phyloP scores from a whole-genome alignment of 2,329 filamentous ascomycete species.

The Monosporascus cannonballus region DNA sequence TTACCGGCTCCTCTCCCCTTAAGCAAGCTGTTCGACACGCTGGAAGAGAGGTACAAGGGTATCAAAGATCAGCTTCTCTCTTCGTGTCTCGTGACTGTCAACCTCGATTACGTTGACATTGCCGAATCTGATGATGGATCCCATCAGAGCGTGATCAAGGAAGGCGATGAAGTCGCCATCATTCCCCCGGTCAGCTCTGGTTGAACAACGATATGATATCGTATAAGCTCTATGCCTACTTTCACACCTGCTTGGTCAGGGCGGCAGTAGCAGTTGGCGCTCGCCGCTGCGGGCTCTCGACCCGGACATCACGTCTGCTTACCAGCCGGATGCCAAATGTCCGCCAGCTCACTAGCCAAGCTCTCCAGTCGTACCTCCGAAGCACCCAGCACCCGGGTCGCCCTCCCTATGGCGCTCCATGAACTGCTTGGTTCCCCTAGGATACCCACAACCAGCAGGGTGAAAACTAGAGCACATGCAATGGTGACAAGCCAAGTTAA shows the following conservation, averaged over 20 bases:
- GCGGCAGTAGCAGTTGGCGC: slow-evolving; percentile 12
- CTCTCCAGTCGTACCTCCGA: slow-evolving; percentile 15
- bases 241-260: background rate
- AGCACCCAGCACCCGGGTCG: slow-evolving; percentile 22
- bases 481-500: slow-evolving; percentile 26
- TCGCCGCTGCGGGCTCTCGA: slow-evolving; percentile 2
- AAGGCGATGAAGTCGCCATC: slow-evolving; percentile 78
- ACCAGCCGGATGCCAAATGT: background rate
- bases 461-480: slow-evolving; percentile 20
- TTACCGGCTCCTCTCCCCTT: slow-evolving; percentile 62
- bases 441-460: slow-evolving; percentile 13
- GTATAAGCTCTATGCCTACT: background rate
- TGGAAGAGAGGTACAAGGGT: slow-evolving; percentile 66
- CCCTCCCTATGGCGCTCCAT: slow-evolving; percentile 5
- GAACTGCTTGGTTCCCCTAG: slow-evolving; percentile 6
- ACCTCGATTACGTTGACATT: slow-evolving; percentile 74
- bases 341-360: background rate
- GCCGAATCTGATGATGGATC: slow-evolving; percentile 36
- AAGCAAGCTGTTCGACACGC: slow-evolving; percentile 53
- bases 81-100: slow-evolving; percentile 72
- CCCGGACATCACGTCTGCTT: background rate
- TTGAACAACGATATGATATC: slow-evolving; percentile 32
- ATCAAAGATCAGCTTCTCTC: slow-evolving; percentile 63
- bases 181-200: slow-evolving; percentile 87
- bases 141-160: slow-evolving; percentile 48